These are phyloP conservation scores for Aphanomyces invadans DNA, from an alignment of 352 stramenopile species.

Conservation along the genomic window DNA sequence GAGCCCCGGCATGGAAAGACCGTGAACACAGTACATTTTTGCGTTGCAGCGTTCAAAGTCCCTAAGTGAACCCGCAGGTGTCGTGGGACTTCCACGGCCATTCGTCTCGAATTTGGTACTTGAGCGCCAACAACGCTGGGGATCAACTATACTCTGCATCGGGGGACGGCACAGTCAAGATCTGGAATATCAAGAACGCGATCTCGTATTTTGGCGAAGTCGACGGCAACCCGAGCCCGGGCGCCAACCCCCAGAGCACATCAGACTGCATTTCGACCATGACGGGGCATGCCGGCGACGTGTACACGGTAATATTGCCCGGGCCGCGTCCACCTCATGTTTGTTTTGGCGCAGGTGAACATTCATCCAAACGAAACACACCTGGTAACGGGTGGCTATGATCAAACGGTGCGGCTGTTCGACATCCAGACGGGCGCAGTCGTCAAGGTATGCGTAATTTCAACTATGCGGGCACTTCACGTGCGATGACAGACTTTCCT, in stretches of 20 bases:
- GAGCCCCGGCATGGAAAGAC: constrained; percentile 33
- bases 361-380: constrained; percentile 81
- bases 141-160: constrained; percentile 70
- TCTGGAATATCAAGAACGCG: constrained; percentile 72
- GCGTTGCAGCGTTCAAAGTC: neutral
- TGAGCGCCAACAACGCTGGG: constrained; percentile 50
- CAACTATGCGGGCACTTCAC: neutral
- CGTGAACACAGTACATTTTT: constrained; percentile 14
- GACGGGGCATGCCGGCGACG: constrained; percentile 51
- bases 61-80: constrained; percentile 37
- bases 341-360: neutral
- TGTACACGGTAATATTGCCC: constrained; percentile 45
- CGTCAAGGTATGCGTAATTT: constrained; percentile 31
- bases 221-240: constrained; percentile 23
- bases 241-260: constrained; percentile 31
- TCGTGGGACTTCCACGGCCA: constrained; percentile 61
- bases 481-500: constrained; percentile 41
- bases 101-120: constrained; percentile 79
- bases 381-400: constrained; percentile 78
- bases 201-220: constrained; percentile 31
- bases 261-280: constrained; percentile 48
- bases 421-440: constrained; percentile 67
- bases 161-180: constrained; percentile 76
- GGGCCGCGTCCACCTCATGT: too few relatives aligned
- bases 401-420: constrained; percentile 80